A percentile compares a stretch with the other conserved stretches of the same genome.
Conservation (phyloP, 2,329 filamentous ascomycete genomes). For the Graphilbum sp. region DNA sequence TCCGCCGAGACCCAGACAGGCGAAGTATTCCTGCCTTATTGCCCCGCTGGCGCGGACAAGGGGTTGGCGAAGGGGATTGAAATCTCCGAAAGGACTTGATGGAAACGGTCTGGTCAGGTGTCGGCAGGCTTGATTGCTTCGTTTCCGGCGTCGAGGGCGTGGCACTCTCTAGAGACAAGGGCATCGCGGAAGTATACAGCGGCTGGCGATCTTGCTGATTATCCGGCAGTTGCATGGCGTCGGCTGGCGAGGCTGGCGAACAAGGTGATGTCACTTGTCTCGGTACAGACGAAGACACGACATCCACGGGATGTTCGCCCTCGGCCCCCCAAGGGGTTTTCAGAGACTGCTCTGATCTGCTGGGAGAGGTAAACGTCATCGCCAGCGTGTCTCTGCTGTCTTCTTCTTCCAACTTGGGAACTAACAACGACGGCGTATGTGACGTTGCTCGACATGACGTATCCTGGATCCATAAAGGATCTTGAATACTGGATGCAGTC, state of each 20-base stretch:
- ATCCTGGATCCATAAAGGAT: too few relatives aligned
- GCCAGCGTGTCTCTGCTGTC: too few relatives aligned
- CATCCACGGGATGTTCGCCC: too few relatives aligned
- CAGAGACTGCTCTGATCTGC: background rate
- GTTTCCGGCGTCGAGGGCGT: slow-evolving; percentile 14
- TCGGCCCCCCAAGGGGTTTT: slow-evolving; percentile 7
- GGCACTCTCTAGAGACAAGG: slow-evolving; percentile 1
- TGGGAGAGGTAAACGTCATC: too few relatives aligned
- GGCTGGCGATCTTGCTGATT: background rate
- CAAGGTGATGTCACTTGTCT: slow-evolving; percentile 3
- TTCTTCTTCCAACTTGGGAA: too few relatives aligned
- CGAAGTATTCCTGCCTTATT: background rate
- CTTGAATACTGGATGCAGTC: too few relatives aligned
- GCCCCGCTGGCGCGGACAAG: slow-evolving; percentile 10
- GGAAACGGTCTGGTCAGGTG: slow-evolving; percentile 29
- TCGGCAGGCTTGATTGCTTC: slow-evolving; percentile 17
- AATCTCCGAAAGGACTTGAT: slow-evolving; percentile 37
- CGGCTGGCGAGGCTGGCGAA: slow-evolving; percentile 1
- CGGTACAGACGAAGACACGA: background rate
- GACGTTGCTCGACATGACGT: too few relatives aligned
- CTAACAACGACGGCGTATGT: too few relatives aligned
- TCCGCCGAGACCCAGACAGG: background rate
- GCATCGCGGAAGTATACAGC: background rate
- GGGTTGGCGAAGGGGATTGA: slow-evolving; percentile 30
- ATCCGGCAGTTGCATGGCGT: background rate